phyloP scores from a whole-genome alignment of 2,329 filamentous ascomycete species.

The Pseudomassariella vexata region DNA sequence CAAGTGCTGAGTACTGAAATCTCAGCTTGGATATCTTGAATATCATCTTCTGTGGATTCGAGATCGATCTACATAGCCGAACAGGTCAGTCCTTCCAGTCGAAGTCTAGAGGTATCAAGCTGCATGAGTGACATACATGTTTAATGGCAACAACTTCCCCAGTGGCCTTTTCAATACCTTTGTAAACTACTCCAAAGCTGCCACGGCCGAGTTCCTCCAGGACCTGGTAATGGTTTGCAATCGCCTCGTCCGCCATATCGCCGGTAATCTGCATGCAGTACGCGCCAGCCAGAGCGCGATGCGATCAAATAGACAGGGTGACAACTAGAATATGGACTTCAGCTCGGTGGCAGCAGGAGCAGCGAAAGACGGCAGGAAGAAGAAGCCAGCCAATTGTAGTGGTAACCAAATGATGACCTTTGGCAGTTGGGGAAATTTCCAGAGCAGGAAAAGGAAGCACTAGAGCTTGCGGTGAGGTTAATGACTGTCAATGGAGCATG shows the following conservation, averaged over 20 bases:
- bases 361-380: too few species aligned
- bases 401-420: too few species aligned
- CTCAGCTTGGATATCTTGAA: slow-evolving; percentile 96
- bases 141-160: slow-evolving; percentile 96
- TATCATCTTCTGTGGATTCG: slow-evolving; percentile 97
- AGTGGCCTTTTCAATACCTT: slow-evolving; percentile 84
- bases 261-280: slow-evolving; percentile 9
- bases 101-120: too few species aligned
- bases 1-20: slow-evolving; percentile 94
- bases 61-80: slow-evolving; percentile 91
- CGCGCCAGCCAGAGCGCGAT: not conserved
- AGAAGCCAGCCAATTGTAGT: too few species aligned
- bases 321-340: slow-evolving; percentile 10
- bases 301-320: not conserved
- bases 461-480: too few species aligned
- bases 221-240: slow-evolving; percentile 87
- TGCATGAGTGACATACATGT: slow-evolving; percentile 72
- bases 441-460: too few species aligned
- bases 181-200: slow-evolving; percentile 95
- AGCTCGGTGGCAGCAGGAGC: slow-evolving; percentile 11
- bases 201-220: slow-evolving; percentile 94
- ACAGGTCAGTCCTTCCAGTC: too few species aligned
- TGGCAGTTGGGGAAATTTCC: too few species aligned
- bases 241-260: slow-evolving; percentile 54
- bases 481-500: too few species aligned